These are phyloP conservation scores for Nitzschia sp. DNA, from an alignment of 108 stramenopile genomes.

Conservation along the genomic window DNA sequence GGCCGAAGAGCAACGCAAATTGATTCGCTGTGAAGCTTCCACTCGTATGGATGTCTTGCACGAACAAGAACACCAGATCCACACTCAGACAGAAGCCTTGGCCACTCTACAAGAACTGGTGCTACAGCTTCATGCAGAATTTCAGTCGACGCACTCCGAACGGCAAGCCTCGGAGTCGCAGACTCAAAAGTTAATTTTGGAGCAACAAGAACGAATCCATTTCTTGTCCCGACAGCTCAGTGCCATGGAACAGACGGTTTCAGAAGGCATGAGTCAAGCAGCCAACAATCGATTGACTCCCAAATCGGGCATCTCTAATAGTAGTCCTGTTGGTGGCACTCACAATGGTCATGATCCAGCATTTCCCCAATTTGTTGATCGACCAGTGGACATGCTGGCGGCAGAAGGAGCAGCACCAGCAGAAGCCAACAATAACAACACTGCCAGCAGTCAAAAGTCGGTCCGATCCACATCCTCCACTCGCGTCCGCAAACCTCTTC, in stretches of 20 bases:
- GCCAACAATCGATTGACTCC: conserved; percentile 1
- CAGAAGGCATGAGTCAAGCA: neutral
- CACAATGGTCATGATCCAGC: no score
- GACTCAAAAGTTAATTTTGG: conserved; percentile 19
- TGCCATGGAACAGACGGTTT: conserved; percentile 9
- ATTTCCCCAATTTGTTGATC: conserved; percentile 5
- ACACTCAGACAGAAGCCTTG: conserved; percentile 7
- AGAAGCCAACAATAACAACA: no score
- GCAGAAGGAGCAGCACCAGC: neutral
- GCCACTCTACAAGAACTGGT: conserved; percentile 24
- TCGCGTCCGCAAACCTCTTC: conserved; percentile 16
- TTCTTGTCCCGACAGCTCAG: conserved; percentile 18
- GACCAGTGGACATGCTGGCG: no score
- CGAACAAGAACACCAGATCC: conserved; percentile 1
- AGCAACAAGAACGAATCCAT: conserved; percentile 30
- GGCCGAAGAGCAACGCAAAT: conserved; percentile 39
- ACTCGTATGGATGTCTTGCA: neutral
- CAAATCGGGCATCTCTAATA: neutral
- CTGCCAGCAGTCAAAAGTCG: neutral
- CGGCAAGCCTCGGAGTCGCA: conserved; percentile 12
- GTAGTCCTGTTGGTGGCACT: neutral
- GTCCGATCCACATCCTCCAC: conserved; percentile 11
- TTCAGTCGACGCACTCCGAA: conserved; percentile 7
- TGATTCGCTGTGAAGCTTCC: conserved; percentile 25
- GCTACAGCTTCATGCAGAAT: conserved; percentile 26